phyloP scores from a whole-genome alignment of 2,329 filamentous ascomycete genomes.

The Hypoxylon sp. region DNA sequence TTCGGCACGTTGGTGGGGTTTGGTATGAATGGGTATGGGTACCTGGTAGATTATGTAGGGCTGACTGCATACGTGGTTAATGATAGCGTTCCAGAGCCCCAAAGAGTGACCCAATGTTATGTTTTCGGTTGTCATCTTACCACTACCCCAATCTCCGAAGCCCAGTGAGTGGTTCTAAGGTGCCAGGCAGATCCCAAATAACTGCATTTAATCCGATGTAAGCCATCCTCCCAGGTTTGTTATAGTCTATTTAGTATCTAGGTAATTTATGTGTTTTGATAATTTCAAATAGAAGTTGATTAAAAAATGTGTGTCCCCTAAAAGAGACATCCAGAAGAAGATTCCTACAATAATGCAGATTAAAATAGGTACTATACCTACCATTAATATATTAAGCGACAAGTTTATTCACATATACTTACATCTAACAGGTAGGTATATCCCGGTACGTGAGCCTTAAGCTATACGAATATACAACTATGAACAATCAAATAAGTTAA shows the following conservation, averaged over 20 bases:
- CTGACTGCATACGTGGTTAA: constrained; percentile 5
- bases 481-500: too few relatives aligned
- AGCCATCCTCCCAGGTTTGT: neutral
- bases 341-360: too few relatives aligned
- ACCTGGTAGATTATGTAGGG: neutral
- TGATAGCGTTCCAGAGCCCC: constrained; percentile 10
- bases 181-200: constrained; percentile 1
- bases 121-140: neutral
- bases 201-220: neutral
- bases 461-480: too few relatives aligned
- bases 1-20: constrained; percentile 2
- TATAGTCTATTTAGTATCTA: too few relatives aligned
- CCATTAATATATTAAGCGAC: neutral
- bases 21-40: neutral
- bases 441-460: neutral
- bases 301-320: too few relatives aligned
- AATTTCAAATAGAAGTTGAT: too few relatives aligned
- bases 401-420: neutral
- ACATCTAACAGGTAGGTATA: neutral
- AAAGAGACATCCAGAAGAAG: too few relatives aligned
- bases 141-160: neutral
- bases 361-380: neutral
- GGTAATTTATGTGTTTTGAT: too few relatives aligned
- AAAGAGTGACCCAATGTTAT: neutral
- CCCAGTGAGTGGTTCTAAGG: neutral